Evolutionary conservation across 176 grass and related monocot genomes (phyloP).

Genomic region (Aechmea fasciata): DNA sequence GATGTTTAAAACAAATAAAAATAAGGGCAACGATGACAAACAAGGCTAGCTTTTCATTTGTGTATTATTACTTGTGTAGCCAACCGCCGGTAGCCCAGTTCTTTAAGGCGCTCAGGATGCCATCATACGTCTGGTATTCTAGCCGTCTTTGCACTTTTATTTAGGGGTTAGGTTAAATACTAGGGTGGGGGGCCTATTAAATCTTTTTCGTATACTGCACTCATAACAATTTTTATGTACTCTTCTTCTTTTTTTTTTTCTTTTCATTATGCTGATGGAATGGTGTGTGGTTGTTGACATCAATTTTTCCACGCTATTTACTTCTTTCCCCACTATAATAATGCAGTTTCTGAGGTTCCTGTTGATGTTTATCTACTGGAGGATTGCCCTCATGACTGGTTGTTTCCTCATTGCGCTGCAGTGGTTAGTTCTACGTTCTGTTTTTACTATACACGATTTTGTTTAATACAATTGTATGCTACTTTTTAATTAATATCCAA

Average conservation of each 20-base stretch:
- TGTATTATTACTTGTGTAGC: too few relatives aligned
- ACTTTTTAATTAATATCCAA: background rate
- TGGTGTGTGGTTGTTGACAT: background rate
- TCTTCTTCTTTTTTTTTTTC: background rate
- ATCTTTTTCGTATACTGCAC: background rate
- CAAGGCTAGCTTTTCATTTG: too few relatives aligned
- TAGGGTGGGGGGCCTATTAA: too few relatives aligned
- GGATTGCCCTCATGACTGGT: constrained; percentile 96
- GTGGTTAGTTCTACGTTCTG: constrained; percentile 45
- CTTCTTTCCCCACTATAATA: background rate
- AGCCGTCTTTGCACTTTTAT: too few relatives aligned
- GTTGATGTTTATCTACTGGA: constrained; percentile 77
- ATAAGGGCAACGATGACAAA: too few relatives aligned
- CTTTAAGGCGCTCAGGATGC: too few relatives aligned
- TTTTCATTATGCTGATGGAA: background rate
- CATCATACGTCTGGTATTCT: too few relatives aligned
- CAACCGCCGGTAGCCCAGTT: too few relatives aligned
- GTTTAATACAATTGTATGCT: background rate
- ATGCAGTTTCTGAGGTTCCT: constrained; percentile 73
- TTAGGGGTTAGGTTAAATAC: too few relatives aligned
- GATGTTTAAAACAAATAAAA: too few relatives aligned
- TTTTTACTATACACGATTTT: background rate
- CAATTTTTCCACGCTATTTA: background rate
- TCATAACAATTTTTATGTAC: background rate
- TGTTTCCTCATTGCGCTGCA: constrained; percentile 79